Base-by-base conservation (phyloP, 768 basidiomycete genomes). In the Lactarius pseudohatsudake region DNA sequence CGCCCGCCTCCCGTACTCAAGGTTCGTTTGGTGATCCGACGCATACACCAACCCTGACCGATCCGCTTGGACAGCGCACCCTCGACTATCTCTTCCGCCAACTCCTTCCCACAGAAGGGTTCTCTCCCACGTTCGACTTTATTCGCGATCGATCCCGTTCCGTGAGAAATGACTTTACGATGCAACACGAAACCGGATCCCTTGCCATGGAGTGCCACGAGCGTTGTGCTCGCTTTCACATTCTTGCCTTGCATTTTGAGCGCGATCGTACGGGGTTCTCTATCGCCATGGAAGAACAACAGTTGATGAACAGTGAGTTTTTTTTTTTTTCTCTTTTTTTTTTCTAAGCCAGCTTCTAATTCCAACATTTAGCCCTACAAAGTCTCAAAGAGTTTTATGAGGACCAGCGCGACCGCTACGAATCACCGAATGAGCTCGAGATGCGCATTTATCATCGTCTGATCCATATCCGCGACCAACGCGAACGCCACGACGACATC, bases 401-500 rank as follows among this genome's bases (percentile, higher is more conserved):
- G 69, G 96, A 97, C 72, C 88, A 91, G 64, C 76, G 83, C 0
- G 83, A 81, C 10, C 77, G 79, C 50, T 88, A 89, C 67, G 78
- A 87, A 71, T 90, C 90, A 11, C 86, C 90, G 0, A 91, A 90
- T 45, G 96, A 98, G 73, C 84, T 98, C 56, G 96, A 99, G 76
- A 97, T 99, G 87, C 88, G 93, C 38, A 88, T 97, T 1, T 99
- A 98, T 77, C 92, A 96, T 74, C 87, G 96, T 57, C 85, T 98
- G 36, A 89, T 92, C 34, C 94, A 97, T 72, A 89, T 98, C 54
- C 88, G 93, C 34, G 91, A 95, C 75, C 90, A 91, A 72, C 84
- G 77, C 68, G 90, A 91, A 72, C 90, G 85, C 10, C 86, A 82
- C 72, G 92, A 88, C 72, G 86, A 83, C 71, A 86, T 94, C 43